phyloP scores from a whole-genome alignment of 305 asterid species.

The Fraxinus floribunda region DNA sequence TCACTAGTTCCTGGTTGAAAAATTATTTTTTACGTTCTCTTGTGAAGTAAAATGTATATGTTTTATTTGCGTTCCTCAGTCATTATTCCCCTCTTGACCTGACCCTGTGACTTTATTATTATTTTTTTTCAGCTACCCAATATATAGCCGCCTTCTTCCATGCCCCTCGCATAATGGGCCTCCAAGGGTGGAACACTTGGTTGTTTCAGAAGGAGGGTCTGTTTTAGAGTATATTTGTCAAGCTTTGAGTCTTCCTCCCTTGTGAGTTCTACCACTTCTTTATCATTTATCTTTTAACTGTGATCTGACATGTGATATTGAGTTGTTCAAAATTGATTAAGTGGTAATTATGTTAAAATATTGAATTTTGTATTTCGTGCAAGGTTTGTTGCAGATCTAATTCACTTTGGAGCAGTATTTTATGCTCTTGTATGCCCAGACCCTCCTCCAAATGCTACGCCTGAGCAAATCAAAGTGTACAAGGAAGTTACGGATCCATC shows the following conservation, averaged over 20 bases:
- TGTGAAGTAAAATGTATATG: conserved; percentile 1
- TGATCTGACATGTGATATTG: background rate
- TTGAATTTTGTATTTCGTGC: conserved; percentile 25
- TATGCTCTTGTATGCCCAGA: conserved; percentile 91
- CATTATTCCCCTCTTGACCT: background rate
- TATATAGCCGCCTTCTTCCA: conserved; percentile 77
- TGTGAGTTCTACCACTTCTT: conserved; percentile 49
- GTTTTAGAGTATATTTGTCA: conserved; percentile 62
- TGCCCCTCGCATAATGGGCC: conserved; percentile 73
- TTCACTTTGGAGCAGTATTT: conserved; percentile 90
- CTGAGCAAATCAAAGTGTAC: conserved; percentile 63
- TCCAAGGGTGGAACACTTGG: conserved; percentile 87
- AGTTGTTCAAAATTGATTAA: conserved; percentile 19
- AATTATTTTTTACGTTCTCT: conserved; percentile 1
- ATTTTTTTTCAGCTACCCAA: conserved; percentile 45
- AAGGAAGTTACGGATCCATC: conserved; percentile 71
- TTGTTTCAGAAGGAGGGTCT: conserved; percentile 72
- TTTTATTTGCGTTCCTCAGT: conserved; percentile 11
- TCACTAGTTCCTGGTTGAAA: background rate
- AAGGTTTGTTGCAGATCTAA: conserved; percentile 89
- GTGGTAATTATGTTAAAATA: conserved; percentile 21
- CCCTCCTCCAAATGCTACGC: conserved; percentile 76
- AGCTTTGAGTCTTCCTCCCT: conserved; percentile 67
- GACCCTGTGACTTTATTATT: background rate
- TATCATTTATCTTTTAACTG: conserved; percentile 1